Conservation (phyloP, 2,329 filamentous ascomycete species). For the Colletotrichum tabaci region DNA sequence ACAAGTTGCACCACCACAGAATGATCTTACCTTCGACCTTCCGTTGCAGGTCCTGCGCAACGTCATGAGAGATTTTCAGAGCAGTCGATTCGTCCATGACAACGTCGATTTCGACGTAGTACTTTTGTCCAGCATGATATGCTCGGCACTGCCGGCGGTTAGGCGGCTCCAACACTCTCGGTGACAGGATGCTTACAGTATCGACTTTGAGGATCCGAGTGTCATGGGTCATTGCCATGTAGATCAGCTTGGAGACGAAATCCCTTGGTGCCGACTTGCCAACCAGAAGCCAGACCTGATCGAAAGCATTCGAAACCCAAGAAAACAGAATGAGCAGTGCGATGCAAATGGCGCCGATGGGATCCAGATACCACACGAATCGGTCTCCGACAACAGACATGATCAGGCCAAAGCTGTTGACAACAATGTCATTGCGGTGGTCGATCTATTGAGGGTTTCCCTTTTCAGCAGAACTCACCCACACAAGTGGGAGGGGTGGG, state of each 20-base stretch:
- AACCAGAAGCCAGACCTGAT: constrained; percentile 74
- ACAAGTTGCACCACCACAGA: not conserved
- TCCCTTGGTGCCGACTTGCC: constrained; percentile 73
- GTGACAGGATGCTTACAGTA: constrained; percentile 55
- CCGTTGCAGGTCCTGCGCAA: constrained; percentile 71
- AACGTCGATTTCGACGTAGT: constrained; percentile 75
- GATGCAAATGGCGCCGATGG: constrained; percentile 72
- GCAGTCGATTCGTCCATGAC: constrained; percentile 70
- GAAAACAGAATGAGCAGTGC: constrained; percentile 73
- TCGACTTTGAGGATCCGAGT: constrained; percentile 70
- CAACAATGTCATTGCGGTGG: constrained; percentile 70
- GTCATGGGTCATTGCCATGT: constrained; percentile 69
- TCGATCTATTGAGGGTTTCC: constrained; percentile 56
- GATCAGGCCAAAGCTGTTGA: constrained; percentile 69
- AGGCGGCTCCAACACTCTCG: constrained; percentile 23
- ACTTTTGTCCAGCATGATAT: constrained; percentile 73
- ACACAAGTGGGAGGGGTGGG: not conserved
- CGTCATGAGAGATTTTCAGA: constrained; percentile 71
- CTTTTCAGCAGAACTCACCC: constrained; percentile 18
- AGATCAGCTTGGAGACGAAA: constrained; percentile 70
- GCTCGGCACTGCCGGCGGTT: constrained; percentile 61
- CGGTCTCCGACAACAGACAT: constrained; percentile 69
- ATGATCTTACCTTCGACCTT: constrained; percentile 67
- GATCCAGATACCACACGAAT: constrained; percentile 73
- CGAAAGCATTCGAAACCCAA: constrained; percentile 73